phyloP scores from a whole-genome alignment of 257 asterid genomes.

The Primulina eburnea region DNA sequence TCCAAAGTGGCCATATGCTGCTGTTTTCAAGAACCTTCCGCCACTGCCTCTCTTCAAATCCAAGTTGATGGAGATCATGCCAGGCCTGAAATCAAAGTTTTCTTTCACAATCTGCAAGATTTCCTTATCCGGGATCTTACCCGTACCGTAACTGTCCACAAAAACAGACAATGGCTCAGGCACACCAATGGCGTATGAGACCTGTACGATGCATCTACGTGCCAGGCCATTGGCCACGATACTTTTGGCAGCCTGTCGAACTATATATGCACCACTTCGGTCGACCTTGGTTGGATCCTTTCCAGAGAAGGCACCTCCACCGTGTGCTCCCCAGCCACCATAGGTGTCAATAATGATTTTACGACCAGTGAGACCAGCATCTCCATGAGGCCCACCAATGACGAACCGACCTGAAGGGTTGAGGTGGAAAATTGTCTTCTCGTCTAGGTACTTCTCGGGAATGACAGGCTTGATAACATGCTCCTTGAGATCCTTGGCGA shows the following conservation, averaged over 20 bases:
- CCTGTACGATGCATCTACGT: constrained; percentile 39
- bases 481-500: constrained; percentile 38
- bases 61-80: constrained; percentile 42
- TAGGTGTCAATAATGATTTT: constrained; percentile 42
- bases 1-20: constrained; percentile 39
- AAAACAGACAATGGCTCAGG: constrained; percentile 38
- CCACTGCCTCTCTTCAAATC: constrained; percentile 42
- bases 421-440: constrained; percentile 44
- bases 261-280: constrained; percentile 39
- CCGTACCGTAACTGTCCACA: constrained; percentile 36
- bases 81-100: constrained; percentile 37
- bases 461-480: constrained; percentile 41
- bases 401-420: constrained; percentile 43
- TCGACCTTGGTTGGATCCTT: constrained; percentile 45
- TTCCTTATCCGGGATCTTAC: constrained; percentile 40
- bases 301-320: constrained; percentile 43
- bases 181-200: constrained; percentile 39
- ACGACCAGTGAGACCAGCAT: constrained; percentile 43
- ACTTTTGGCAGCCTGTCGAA: constrained; percentile 45
- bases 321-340: constrained; percentile 43
- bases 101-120: constrained; percentile 37
- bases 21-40: constrained; percentile 37
- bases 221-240: constrained; percentile 42
- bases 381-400: constrained; percentile 46
- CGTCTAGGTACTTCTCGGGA: constrained; percentile 40